Conservation (phyloP, 345 rosid species). For the Moringa oleifera region DNA sequence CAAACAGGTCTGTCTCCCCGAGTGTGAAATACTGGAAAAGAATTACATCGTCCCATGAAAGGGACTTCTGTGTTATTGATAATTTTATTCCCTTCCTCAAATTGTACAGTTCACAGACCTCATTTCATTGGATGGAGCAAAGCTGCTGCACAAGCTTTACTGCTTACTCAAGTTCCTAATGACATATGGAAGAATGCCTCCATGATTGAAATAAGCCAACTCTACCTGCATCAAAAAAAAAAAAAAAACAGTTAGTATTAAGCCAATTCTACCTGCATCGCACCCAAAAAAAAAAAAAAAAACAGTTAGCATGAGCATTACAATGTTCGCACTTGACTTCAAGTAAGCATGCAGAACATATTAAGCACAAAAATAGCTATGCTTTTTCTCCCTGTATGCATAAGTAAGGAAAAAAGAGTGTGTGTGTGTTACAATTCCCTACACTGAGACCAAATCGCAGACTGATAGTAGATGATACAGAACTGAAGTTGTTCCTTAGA, state of each 20-base stretch:
- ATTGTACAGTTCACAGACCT: not conserved
- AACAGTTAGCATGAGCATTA: not conserved
- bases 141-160: slow-evolving; percentile 8
- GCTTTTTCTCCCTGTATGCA: not conserved
- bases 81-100: not conserved
- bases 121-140: not conserved
- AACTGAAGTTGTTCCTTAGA: too few relatives aligned
- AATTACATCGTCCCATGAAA: not conserved
- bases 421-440: not conserved
- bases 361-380: too few relatives aligned
- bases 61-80: not conserved
- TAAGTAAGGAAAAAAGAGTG: not conserved
- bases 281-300: too few relatives aligned
- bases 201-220: slow-evolving; percentile 79
- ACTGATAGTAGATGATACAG: not conserved
- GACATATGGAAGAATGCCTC: slow-evolving; percentile 96
- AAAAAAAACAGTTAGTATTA: slow-evolving; percentile 19
- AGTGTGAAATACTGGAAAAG: not conserved
- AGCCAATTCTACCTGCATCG: slow-evolving; percentile 84
- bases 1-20: too few relatives aligned
- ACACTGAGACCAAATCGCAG: not conserved
- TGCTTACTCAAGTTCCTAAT: slow-evolving; percentile 76
- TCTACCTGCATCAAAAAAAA: slow-evolving; percentile 59
- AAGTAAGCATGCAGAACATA: not conserved
- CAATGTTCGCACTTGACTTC: not conserved